Base-by-base conservation (phyloP, 305 asterid species). In the Caryopteris hybrid region DNA sequence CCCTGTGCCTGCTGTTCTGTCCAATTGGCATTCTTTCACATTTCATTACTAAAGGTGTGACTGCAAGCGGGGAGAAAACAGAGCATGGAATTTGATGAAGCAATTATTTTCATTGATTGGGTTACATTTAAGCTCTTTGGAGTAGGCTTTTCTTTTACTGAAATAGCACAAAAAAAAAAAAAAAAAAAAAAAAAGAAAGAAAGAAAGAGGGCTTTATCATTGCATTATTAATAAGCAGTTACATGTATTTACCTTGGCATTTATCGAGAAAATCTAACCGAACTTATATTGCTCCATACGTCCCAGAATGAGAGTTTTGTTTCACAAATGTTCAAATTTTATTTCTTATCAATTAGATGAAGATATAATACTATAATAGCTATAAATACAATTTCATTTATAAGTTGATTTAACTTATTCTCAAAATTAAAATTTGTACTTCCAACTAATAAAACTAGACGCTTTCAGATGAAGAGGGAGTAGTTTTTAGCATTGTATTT, bases 1-100 rank as follows among this genome's bases (percentile, higher is more conserved):
- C 89, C 55, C 84, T 91, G 8, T 95, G 99, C 84, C 81, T 94
- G 56, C 76, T 93, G 43, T 93, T 84, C 66, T 91, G 98, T 57
- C 99, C 99, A 9, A 31, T 94, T 56, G 97, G 98, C 51, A 79
- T 91, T 74, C 83, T 88, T 45, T 53, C 79, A 59, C 96, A 91
- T 85, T 76, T 82, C 77, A 73, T 89, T 68, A 94, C 97, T 21
- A 94, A 88, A 79, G 87, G 92, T 57, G 33, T 86, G 45, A 53
- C 74, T 21, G 54, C 71, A 41, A 74, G 68, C 20, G 60, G 77
- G 8, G 55, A 54, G 22, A 55, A 64, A 60, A 66, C 72, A 29
- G 75, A 65, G 65, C 74, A 42, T 53, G 63, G 76, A 62, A 57
- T 56, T 36, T 70, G 42, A 73, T 9, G 23, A 23, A 61, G 18